Base-by-base conservation (phyloP, 352 stramenopile genomes). In the Phytopythium cucurbitacearum region DNA sequence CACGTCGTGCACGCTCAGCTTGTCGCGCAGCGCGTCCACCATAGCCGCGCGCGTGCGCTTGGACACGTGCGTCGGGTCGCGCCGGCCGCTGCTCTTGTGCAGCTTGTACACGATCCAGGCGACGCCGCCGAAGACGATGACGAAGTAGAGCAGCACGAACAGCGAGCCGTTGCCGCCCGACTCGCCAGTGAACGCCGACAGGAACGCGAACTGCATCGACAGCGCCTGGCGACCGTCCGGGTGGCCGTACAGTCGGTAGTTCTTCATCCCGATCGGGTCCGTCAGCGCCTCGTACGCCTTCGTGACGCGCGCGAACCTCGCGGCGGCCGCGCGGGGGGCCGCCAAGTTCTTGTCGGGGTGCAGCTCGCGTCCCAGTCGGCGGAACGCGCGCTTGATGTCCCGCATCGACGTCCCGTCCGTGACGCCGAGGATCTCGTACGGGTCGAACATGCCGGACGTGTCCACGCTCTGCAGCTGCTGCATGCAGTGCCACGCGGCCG, bases 271-370 rank as follows among this genome's bases (percentile, higher is more conserved):
- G 3, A 59, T 53, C 3, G 73, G 67, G 65, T 93, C 73, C 11
- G 85, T 93, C 43, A 95, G 78, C 45, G 85, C 80, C 58, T 95
- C 85, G 64, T 95, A 95, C 4, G 85, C 85, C 58, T 95, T 95
- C 39, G 80, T 84, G 12, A 95, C 73, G 47, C 80, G 80, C 40
- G 69, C 56, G 51, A 95, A 95, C 33, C 76, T 65, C 33, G 64
- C 49, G 5, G 63, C 47, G 7, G 72, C 57, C 0, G 69, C 60
- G 4, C 45, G 65, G 33, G 72, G 65, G 54, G 86, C 80, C 48
- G 70, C 44, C 7, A 77, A 72, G 59, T 91, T 90, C 67, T 95
- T 93, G 74, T 92, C 85, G 0, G 85, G 85, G 48, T 95, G 85
- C 43, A 92, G 58, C 64, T 86, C 56, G 16, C 77, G 59, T 0